Base-by-base conservation (phyloP, 352 stramenopile genomes). In the Phytophthora syringae region DNA sequence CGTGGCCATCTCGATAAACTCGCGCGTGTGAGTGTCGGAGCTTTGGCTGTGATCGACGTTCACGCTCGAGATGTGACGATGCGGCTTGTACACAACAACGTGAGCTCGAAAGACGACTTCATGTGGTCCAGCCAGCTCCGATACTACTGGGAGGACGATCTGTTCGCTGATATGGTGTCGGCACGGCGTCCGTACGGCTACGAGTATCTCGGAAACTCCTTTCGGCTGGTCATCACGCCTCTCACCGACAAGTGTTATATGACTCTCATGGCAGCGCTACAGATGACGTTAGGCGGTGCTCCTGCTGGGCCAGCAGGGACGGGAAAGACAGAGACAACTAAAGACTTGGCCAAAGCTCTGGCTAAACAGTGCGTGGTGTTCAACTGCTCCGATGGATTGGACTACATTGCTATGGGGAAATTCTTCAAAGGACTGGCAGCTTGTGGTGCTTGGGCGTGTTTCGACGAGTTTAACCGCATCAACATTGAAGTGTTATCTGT, bases 401-500 rank as follows among this genome's bases (percentile, higher is more conserved):
- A 98, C 54, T 98, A 98, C 68, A 94, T 98, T 49, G 93, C 92
- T 3, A 98, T 98, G 94, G 94, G 88, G 13, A 97, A 98, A 60
- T 98, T 97, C 68, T 98, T 97, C 70, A 95, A 95, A 48, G 86
- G 94, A 0, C 72, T 98, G 0, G 95, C 94, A 21, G 90, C 89
- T 0, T 98, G 91, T 59, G 95, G 95, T 1, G 94, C 94, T 0
- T 98, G 95, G 95, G 93, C 93, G 7, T 98, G 94, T 62, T 98
- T 98, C 48, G 95, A 98, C 44, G 95, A 98, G 80, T 98, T 98
- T 73, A 98, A 98, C 61, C 92, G 94, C 13, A 98, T 98, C 62
- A 96, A 98, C 45, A 98, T 98, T 27, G 94, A 98, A 69, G 90
- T 97, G 18, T 40, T 95, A 21, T 94, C 86, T 0, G 88, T 95